Evolutionary conservation across 257 asterid species (phyloP).

Genomic region (Gynochthodes officinalis): DNA sequence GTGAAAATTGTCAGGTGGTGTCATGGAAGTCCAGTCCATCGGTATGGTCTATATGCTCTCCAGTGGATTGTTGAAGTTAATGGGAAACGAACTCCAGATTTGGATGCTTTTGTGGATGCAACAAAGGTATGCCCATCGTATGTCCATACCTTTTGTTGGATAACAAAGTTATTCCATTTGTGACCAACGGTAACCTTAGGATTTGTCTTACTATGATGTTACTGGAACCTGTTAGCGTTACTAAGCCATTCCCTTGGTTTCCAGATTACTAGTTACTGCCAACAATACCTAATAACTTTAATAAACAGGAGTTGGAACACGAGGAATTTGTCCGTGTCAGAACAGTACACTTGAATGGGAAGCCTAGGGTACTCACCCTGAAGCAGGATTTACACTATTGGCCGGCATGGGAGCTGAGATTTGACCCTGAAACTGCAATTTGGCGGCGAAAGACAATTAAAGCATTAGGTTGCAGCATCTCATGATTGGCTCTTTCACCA

Average conservation of each 20-base stretch:
- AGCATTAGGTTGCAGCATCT: constrained; percentile 36
- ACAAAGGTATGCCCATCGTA: constrained; percentile 56
- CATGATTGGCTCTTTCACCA: constrained; percentile 7
- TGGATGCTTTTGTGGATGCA: constrained; percentile 81
- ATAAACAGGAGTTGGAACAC: constrained; percentile 65
- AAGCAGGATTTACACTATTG: constrained; percentile 98
- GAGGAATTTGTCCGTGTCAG: constrained; percentile 89
- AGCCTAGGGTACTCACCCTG: constrained; percentile 83
- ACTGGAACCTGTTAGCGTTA: no score
- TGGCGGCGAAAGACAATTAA: constrained; percentile 82
- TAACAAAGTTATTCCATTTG: neutral
- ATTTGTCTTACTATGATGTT: neutral
- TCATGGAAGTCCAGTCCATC: constrained; percentile 95
- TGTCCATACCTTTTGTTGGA: neutral
- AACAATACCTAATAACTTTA: neutral
- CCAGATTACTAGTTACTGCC: neutral
- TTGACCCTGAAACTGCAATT: constrained; percentile 73
- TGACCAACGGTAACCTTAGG: neutral
- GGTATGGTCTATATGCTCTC: constrained; percentile 91
- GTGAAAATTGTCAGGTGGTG: constrained; percentile 70
- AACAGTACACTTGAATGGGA: constrained; percentile 86
- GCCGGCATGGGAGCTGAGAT: constrained; percentile 96
- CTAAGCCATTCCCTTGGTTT: no score
- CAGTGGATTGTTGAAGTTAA: constrained; percentile 97
- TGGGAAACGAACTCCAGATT: constrained; percentile 83